phyloP scores from a whole-genome alignment of 1,284 basidiomycete genomes.

The Pisolithus thermaeus region DNA sequence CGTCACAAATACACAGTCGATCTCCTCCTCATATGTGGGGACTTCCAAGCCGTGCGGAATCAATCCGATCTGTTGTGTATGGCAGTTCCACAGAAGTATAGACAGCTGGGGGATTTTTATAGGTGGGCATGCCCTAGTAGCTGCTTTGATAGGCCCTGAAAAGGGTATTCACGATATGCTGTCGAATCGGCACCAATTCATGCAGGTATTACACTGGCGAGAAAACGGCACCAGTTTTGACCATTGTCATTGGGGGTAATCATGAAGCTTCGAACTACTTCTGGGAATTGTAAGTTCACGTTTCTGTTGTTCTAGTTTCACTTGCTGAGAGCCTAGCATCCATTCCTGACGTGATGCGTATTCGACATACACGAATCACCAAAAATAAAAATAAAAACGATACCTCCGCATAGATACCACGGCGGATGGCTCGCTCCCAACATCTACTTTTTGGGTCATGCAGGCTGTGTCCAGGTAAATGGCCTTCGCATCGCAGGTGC shows the following conservation, averaged over 20 bases:
- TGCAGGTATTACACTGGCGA: slow-evolving; percentile 82
- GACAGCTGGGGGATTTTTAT: slow-evolving; percentile 77
- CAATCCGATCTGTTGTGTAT: slow-evolving; percentile 83
- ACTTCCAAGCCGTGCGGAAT: slow-evolving; percentile 94
- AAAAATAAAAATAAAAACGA: not conserved
- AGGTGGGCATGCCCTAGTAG: slow-evolving; percentile 40
- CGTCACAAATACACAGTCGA: slow-evolving; percentile 68
- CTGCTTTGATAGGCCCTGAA: too few relatives aligned
- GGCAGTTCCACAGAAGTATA: slow-evolving; percentile 90
- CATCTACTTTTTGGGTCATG: slow-evolving; percentile 94
- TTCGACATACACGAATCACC: not conserved
- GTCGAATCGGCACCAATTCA: not conserved
- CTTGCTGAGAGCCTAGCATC: not conserved
- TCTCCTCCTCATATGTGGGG: slow-evolving; percentile 87
- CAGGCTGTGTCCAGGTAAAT: slow-evolving; percentile 85
- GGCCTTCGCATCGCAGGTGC: slow-evolving; percentile 85
- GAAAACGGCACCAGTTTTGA: slow-evolving; percentile 79
- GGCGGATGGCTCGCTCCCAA: slow-evolving; percentile 96
- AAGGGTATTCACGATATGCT: too few relatives aligned
- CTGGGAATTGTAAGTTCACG: slow-evolving; percentile 94
- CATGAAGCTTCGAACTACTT: slow-evolving; percentile 98
- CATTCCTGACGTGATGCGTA: too few relatives aligned
- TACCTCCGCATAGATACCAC: slow-evolving; percentile 58
- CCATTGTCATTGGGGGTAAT: slow-evolving; percentile 95
- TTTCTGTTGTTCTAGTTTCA: not conserved